Base-by-base conservation (phyloP, 371 early-diverging fungal genomes). In the Mortierella sp. region DNA sequence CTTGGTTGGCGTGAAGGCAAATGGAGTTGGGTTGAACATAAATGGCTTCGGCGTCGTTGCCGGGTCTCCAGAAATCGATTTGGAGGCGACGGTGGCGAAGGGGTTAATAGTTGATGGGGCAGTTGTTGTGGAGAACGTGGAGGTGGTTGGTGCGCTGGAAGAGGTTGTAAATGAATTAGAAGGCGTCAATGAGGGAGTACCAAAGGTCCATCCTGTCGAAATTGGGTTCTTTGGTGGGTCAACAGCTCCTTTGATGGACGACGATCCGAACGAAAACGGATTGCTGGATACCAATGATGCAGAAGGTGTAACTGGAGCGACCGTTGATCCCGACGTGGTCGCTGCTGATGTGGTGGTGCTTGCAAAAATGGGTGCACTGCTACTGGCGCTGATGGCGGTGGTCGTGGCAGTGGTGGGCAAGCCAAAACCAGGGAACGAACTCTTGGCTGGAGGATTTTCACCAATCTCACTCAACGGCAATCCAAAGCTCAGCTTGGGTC, bases 31-130 rank as follows among this genome's bases (percentile, higher is more conserved):
- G 11, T 23, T 14, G 49, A 57, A 53, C 0, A 64, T 44, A 42
- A 75, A 75, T 0, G 72, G 72, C 57, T 75, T 75, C 12, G 73
- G 66, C 42, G 61, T 17, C n/a, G n/a, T n/a, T n/a, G n/a, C n/a
- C n/a, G n/a, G n/a, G 7, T 12, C 37, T 23, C 44, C 56, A 9
- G 60, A 26, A 4, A 59, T 21, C 4, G 60, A 15, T 23, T 26
- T 31, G 2, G 72, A 34, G n/a, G 50, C 12, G 14, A 47, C 14
- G 4, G 60, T 8, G 5, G 51, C 23, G 54, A 46, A 54, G 14
- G 56, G 56, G 7, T 50, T 43, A 9, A 49, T 58, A 15, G 72
- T 17, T 8, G 58, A 31, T n/a, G 52, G 51, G 11, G 41, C 17
- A 14, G 54, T n/a, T 15, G 55, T 47, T 7, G 58, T 19, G 0